These are phyloP conservation scores for Tolypocladium endophyticum DNA, from an alignment of 2,329 filamentous ascomycete genomes.

Conservation along the genomic window DNA sequence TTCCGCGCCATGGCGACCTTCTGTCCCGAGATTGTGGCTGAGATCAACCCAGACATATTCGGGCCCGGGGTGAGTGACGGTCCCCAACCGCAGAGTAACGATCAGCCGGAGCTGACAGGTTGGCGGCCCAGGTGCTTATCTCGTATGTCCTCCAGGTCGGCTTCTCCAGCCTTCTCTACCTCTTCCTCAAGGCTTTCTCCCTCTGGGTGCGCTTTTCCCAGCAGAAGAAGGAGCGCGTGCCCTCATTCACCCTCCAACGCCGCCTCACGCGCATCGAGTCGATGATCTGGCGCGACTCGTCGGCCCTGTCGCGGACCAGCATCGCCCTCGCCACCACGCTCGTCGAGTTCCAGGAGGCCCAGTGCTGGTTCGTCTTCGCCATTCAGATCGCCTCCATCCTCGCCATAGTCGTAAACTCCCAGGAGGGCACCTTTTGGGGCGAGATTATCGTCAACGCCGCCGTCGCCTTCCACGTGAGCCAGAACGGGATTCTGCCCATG, in stretches of 20 bases:
- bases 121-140: slow-evolving; percentile 20
- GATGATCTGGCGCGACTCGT: slow-evolving; percentile 25
- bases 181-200: slow-evolving; percentile 23
- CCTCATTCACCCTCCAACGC: slow-evolving; percentile 10
- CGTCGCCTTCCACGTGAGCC: slow-evolving; percentile 24
- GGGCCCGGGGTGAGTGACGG: slow-evolving; percentile 22
- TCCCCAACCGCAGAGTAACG: neutral
- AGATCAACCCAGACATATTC: slow-evolving; percentile 29
- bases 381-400: slow-evolving; percentile 29
- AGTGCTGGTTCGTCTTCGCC: slow-evolving; percentile 28
- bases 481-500: slow-evolving; percentile 26
- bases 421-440: slow-evolving; percentile 28
- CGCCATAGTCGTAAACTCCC: slow-evolving; percentile 28
- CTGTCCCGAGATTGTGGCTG: slow-evolving; percentile 22
- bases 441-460: slow-evolving; percentile 27
- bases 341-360: slow-evolving; percentile 29
- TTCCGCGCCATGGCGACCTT: slow-evolving; percentile 24
- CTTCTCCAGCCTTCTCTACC: slow-evolving; percentile 21
- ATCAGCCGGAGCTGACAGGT: neutral
- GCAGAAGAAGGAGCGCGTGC: slow-evolving; percentile 5
- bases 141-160: slow-evolving; percentile 27
- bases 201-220: slow-evolving; percentile 23
- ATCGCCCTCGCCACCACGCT: slow-evolving; percentile 28
- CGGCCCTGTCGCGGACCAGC: slow-evolving; percentile 24
- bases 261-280: slow-evolving; percentile 22